Evolutionary conservation across 106 monocot genomes (phyloP), one percentile per base, ranked within the genome.

Genomic region (Acorus calamus): DNA sequence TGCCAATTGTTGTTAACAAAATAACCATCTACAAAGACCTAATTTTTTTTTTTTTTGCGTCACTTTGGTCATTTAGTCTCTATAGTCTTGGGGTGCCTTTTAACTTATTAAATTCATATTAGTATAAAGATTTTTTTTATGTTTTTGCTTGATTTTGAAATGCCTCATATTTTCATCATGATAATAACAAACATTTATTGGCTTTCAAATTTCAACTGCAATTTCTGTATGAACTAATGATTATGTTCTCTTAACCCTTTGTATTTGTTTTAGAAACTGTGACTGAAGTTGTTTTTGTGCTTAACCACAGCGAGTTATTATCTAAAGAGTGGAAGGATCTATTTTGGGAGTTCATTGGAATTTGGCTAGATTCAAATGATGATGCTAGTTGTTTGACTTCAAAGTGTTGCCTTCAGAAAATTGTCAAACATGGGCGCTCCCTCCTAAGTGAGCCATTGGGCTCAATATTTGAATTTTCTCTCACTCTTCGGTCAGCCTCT

Each of bases 321-420:
- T 77, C 94, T 14, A 94, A 77, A 71, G 81, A 94, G 63, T 79
- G 84, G 76, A 79, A 86, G 56, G 79, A 72, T 42, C 48, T 89
- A 6, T 89, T 81, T 61, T 94, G 94, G 94, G 79, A 86, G 44
- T 89, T 94, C 42, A 76, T 67, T 55, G 79, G 86, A 59, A 65
- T 71, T 61, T 94, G 94, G 94, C 8, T 89, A 45, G 66, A 89
- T 43, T 67, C 74, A 7, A 77, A 63, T 57, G 79, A 59, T 57
- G 79, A 66, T 46, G 86, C 84, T 55, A 69, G 77, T 41, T 82
- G 86, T 67, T 71, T 50, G 46, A 72, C 79, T 41, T 86, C 86
- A 47, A 89, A 71, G 61, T 89, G 83, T 58, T 94, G 94, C 48
- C 47, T 84, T 2, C 65, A 86, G 47, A 71, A 62, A 51, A 84